Evolutionary conservation across 345 rosid genomes (phyloP), one percentile per base, ranked within the genome.

Genomic region (Litchi chinensis): DNA sequence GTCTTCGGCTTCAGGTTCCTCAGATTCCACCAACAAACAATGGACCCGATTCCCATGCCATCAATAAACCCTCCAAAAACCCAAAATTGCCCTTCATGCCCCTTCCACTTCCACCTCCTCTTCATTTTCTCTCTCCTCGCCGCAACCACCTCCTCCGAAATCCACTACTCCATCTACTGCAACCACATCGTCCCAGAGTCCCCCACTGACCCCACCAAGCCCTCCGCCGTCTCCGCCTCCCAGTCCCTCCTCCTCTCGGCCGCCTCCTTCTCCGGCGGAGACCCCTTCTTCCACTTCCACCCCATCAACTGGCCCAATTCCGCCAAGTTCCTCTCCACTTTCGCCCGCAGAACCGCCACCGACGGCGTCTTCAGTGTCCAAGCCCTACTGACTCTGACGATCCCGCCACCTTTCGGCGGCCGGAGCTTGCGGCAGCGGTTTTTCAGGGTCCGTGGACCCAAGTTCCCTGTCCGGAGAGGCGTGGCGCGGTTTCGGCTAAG

Each of bases 211-310:
- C 73, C 74, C 13, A 77, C 71, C 65, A 12, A 60, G 10, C 65
- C 2, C 5, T 11, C 28, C 26, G 4, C 24, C 12, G 10, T 22
- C 22, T 60, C 65, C 65, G 26, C 65, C 5, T 60, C 28, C 16
- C 65, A 60, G 28, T 60, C 65, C 18, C 89, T 93, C 68, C 48
- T 73, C 19, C 83, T 86, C 82, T 60, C 64, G 71, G 70, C 82
- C 74, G 77, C 91, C 22, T 89, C 73, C 79, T 83, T 90, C 89
- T 78, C 87, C 72, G 90, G 93, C 75, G 93, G 93, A 77, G 85
- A 69, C 68, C 85, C 74, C 1, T 57, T 89, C 73, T 71, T 88
- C 82, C 59, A 57, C n/a, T 13, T 72, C 40, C 37, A 59, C 18
- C 32, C 66, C 46, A 6, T 21, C 18, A 79, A 70, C 32, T 70